Conservation (phyloP, 768 basidiomycete species). For the Mycena galericulata region DNA sequence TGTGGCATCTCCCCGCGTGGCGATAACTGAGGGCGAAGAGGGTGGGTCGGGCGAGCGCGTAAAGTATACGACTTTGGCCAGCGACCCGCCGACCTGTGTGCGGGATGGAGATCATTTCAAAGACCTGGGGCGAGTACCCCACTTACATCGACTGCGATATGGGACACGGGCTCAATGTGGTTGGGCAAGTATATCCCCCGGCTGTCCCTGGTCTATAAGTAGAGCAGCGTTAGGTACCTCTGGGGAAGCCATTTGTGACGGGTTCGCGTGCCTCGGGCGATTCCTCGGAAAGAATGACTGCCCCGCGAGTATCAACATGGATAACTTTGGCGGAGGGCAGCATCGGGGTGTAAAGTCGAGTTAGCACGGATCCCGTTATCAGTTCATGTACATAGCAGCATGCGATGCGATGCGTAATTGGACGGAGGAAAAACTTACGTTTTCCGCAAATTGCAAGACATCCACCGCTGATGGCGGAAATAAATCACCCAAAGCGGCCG, state of each 20-base stretch:
- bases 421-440: conserved; percentile 16
- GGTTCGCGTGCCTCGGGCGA: conserved; percentile 83
- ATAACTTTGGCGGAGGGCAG: conserved; percentile 89
- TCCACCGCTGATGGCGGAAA: too few species aligned
- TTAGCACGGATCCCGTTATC: conserved; percentile 12
- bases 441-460: neutral
- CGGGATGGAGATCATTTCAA: conserved; percentile 27
- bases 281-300: conserved; percentile 92
- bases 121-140: conserved; percentile 15
- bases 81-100: conserved; percentile 91
- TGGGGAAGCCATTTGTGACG: conserved; percentile 26
- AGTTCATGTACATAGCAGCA: conserved; percentile 25
- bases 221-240: conserved; percentile 27
- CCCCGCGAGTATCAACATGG: conserved; percentile 95
- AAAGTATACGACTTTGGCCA: conserved; percentile 99
- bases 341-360: conserved; percentile 42
- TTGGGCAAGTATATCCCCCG: conserved; percentile 98
- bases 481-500: neutral
- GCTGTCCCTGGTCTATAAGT: conserved; percentile 85
- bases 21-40: conserved; percentile 76
- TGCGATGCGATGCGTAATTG: neutral
- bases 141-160: conserved; percentile 97
- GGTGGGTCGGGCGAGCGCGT: conserved; percentile 92
- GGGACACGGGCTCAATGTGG: conserved; percentile 96
- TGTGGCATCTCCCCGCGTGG: conserved; percentile 67